Evolutionary conservation across 1,284 basidiomycete species (phyloP), one percentile per base, ranked within the genome.

Genomic region (Fistulina hepatica): DNA sequence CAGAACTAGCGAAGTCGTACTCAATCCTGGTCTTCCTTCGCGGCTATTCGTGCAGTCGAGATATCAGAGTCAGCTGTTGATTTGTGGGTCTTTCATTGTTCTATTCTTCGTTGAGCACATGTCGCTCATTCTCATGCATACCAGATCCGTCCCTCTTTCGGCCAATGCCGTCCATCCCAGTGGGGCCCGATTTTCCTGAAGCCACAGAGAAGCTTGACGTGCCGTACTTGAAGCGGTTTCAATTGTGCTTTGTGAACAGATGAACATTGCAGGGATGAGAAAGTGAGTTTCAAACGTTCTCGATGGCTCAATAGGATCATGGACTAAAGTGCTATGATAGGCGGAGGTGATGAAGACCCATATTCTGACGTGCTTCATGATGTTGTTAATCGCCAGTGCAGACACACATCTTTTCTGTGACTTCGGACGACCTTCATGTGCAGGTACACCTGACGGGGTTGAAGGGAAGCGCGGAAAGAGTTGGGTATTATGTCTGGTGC

Each of bases 391-490:
- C 23, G 59, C 67, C 1, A 66, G 76, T 42, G 42, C 64, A 1
- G 74, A 78, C 34, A n/a, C 78, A 90, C 49, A 65, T 78, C 48
- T 88, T 88, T 50, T 72, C 80, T 23, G 73, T 85, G 7, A 73
- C 76, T 4, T 92, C 37, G 82, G 86, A 20, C 64, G 79, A 40
- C 63, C 91, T 39, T 75, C 76, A 38, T 90, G 76, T 47, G 76
- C 77, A 3, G 74, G 76, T 34, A 61, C 72, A 3, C 81, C 82
- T 6, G 67, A 72, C 21, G 81, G 74, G 66, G 53, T 82, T 21
- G 60, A 66, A 12, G 41, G 47, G 9, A 63, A 27, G 56, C 64
- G n/a, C 65, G 60, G 42, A 48, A 53, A 15, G 62, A 66, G 32
- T 51, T 82, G 21, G 65, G 68, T 44, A 57, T 61, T 32, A 56